Percentiles rank a stretch among this genome's conserved stretches.
phyloP scores from a whole-genome alignment of 352 stramenopile genomes.

The Phytopythium sindhum region DNA sequence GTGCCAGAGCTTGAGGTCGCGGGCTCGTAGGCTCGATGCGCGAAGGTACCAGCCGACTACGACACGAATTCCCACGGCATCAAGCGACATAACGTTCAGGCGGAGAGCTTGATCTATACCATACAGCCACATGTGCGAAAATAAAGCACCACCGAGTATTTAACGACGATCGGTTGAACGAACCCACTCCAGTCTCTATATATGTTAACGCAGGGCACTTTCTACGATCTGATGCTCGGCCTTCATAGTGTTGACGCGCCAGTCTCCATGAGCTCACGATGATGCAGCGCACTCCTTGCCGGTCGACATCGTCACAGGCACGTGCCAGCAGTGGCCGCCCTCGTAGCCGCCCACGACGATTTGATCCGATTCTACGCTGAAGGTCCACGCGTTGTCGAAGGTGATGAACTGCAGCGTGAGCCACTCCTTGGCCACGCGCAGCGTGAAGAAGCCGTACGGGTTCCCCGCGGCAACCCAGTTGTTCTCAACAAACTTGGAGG shows the following conservation, averaged over 20 bases:
- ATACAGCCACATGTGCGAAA: background rate
- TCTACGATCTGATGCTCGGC: background rate
- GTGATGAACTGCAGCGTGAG: slow-evolving; percentile 81
- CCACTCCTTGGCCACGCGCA: slow-evolving; percentile 85
- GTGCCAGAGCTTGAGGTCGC: background rate
- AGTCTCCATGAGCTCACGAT: slow-evolving; percentile 7
- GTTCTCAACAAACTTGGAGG: slow-evolving; percentile 78
- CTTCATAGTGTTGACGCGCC: background rate
- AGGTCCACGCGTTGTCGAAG: slow-evolving; percentile 77
- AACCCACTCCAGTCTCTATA: background rate
- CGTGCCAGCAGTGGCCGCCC: slow-evolving; percentile 84
- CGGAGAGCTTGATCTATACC: background rate
- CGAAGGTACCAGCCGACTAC: background rate
- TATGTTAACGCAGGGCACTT: background rate
- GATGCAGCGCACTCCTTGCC: slow-evolving; percentile 57
- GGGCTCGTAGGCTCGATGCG: background rate
- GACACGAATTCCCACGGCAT: background rate
- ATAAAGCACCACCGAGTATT: background rate
- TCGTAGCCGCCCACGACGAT: slow-evolving; percentile 78
- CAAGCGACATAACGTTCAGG: background rate
- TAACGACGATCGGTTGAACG: background rate
- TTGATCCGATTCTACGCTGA: slow-evolving; percentile 69
- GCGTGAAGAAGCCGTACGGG: slow-evolving; percentile 84
- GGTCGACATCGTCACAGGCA: slow-evolving; percentile 63
- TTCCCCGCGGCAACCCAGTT: slow-evolving; percentile 76